These are phyloP conservation scores for Pythium rishiriense DNA, from an alignment of 352 stramenopile species.

Conservation along the genomic window DNA sequence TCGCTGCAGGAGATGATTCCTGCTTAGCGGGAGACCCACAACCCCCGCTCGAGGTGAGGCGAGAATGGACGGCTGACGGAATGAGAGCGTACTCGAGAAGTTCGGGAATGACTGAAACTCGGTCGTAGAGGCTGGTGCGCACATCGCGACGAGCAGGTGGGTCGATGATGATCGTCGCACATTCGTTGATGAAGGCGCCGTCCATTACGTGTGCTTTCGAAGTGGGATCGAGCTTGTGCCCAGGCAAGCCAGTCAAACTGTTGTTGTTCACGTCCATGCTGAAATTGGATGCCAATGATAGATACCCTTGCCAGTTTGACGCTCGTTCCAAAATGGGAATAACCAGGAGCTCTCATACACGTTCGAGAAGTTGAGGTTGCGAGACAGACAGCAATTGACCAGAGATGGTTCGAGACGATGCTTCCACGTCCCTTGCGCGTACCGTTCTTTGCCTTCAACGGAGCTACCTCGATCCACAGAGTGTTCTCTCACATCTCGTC, in stretches of 20 bases:
- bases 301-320: neutral
- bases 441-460: conserved; percentile 30
- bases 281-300: neutral
- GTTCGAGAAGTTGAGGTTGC: neutral
- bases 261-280: neutral
- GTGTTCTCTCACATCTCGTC: conserved; percentile 35
- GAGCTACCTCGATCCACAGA: conserved; percentile 22
- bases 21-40: neutral
- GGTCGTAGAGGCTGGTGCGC: conserved; percentile 21
- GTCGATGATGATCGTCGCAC: neutral
- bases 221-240: neutral
- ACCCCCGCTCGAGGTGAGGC: neutral
- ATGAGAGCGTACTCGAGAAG: conserved; percentile 36
- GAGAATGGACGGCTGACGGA: conserved; percentile 2
- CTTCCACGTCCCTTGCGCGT: neutral
- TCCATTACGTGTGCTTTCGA: neutral
- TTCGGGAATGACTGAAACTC: conserved; percentile 32
- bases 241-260: neutral
- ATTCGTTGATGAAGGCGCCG: neutral
- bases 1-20: neutral
- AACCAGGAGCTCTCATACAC: neutral
- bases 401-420: neutral
- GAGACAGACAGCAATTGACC: neutral
- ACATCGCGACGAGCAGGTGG: conserved; percentile 3
- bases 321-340: neutral